Percentiles rank a stretch among this genome's conserved stretches.
These are phyloP conservation scores for Coemansia asiatica DNA, from an alignment of 192 early-diverging fungal genomes.

Conservation along the genomic window DNA sequence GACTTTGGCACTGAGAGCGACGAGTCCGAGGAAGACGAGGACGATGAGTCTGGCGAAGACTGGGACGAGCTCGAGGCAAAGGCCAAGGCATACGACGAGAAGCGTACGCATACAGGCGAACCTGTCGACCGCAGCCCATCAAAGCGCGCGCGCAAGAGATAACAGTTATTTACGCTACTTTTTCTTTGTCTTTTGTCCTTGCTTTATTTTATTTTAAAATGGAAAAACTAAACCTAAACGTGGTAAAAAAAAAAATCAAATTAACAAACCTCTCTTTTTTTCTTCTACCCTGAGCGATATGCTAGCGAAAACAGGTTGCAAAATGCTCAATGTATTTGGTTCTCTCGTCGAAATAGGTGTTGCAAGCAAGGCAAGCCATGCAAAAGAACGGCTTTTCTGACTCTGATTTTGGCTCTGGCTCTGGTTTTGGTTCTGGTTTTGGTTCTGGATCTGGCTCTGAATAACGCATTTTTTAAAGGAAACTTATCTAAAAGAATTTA, in stretches of 20 bases:
- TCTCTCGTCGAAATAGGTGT: background rate
- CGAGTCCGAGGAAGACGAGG: slow-evolving; percentile 50
- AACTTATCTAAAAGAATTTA: no score
- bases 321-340: background rate
- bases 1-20: slow-evolving; percentile 55
- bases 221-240: no score
- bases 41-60: slow-evolving; percentile 68
- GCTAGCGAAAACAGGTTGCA: background rate
- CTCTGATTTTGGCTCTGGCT: no score
- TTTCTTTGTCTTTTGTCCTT: background rate
- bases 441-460: no score
- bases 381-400: slow-evolving; percentile 2
- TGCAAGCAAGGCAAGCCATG: background rate
- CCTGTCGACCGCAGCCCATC: slow-evolving; percentile 14
- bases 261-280: background rate
- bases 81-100: slow-evolving; percentile 60
- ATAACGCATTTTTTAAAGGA: no score
- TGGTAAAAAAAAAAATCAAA: background rate
- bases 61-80: slow-evolving; percentile 84
- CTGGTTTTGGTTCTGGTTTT: no score
- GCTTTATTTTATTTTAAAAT: no score
- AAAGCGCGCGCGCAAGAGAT: slow-evolving; percentile 51
- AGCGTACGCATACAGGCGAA: slow-evolving; percentile 21
- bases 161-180: background rate
- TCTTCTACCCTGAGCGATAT: background rate